phyloP scores from a whole-genome alignment of 345 rosid genomes.

The Eucalyptus cloeziana region DNA sequence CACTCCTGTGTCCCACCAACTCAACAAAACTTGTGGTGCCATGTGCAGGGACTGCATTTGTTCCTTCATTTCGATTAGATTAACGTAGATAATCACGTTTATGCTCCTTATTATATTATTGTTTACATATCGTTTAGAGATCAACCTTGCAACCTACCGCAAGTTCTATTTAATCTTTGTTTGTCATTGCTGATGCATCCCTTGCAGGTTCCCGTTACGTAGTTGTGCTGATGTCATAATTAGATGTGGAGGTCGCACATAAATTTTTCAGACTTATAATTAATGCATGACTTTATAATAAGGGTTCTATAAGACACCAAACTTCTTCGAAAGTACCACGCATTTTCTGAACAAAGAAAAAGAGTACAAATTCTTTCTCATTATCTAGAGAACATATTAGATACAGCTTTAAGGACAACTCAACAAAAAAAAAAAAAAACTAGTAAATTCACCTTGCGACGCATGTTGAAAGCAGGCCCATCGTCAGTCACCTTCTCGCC shows the following conservation, averaged over 20 bases:
- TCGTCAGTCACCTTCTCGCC: too few species aligned
- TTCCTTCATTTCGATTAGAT: not conserved
- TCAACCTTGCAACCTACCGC: not conserved
- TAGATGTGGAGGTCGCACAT: not conserved
- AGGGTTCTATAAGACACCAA: not conserved
- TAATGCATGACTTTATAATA: not conserved
- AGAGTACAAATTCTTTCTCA: not conserved
- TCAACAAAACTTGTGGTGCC: not conserved
- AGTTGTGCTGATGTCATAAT: not conserved
- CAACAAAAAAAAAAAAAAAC: too few species aligned
- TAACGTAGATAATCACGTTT: not conserved
- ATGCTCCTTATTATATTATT: not conserved
- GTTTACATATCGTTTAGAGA: not conserved
- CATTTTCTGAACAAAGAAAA: not conserved
- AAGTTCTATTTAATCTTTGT: not conserved
- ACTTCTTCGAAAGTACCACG: not conserved
- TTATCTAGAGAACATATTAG: too few species aligned
- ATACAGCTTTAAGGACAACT: too few species aligned
- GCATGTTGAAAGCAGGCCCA: too few species aligned
- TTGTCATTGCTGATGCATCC: not conserved
- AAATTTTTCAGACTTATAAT: not conserved
- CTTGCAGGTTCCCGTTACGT: not conserved
- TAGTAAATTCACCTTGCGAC: too few species aligned
- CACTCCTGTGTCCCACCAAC: not conserved
- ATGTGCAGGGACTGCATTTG: not conserved